Base-by-base conservation (phyloP, 2,329 filamentous ascomycete species). In the Metarhizium rileyi region DNA sequence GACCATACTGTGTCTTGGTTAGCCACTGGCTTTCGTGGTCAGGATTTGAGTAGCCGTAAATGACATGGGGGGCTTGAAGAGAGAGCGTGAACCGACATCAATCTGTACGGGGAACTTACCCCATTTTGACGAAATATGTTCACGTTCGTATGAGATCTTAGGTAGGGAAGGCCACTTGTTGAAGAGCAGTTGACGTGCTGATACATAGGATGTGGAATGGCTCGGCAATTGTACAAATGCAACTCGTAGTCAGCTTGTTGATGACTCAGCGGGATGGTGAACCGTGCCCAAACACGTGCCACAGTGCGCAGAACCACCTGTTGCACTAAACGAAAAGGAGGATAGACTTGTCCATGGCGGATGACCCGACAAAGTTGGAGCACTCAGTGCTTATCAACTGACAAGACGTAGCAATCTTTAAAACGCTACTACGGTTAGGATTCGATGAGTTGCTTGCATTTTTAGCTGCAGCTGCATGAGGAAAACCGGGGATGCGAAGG, bases 1-100 rank as follows among this genome's bases (percentile, higher is more conserved):
- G 73, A 89, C 58, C 65, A 83, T 63, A 64, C 78, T 79, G 59
- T 50, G 12, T n/a, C 18, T n/a, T 25, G 22, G 35, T 52, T 41
- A 52, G 51, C 36, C 14, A 35, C n/a, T 36, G 49, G 27, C 56
- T 44, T 44, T 45, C 16, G 48, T 51, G 28, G 22, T 47, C 23
- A 33, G 38, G 33, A 44, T 47, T 38, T 43, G 18, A 16, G 35
- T 27, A 28, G 20, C 28, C 26, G 20, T 6, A 25, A 28, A 20
- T 20, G 43, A 30, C n/a, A 26, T n/a, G 9, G 35, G n/a, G 35
- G 14, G 16, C 35, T 14, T 33, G 10, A 12, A 38, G 14, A 10
- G 7, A 25, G 20, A 4, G n/a, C n/a, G n/a, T n/a, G n/a, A n/a
- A n/a, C n/a, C n/a, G n/a, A 27, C 10, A 26, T 25, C n/a, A 8